Evolutionary conservation across 805 yeast species (phyloP), one percentile per base, ranked within the genome.

Genomic region (Candida boidinii): DNA sequence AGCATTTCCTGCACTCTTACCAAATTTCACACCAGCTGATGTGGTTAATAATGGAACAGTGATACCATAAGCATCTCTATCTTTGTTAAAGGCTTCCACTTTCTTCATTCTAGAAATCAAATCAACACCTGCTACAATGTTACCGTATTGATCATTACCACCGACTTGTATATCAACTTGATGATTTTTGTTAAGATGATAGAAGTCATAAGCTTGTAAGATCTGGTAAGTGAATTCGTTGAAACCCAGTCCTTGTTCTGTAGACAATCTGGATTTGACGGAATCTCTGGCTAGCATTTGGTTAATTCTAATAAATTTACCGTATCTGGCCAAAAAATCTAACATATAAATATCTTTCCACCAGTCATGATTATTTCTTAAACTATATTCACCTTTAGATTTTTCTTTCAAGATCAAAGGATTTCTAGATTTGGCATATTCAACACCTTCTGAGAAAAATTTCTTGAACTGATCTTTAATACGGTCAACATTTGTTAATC

Each of bases 91-190:
- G 3, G 29, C 28, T 25, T 43, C 51, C 11, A 51, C 47, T 27
- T 41, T 46, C 17, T 37, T 41, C 34, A 83, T 52, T 40, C 95
- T 62, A 1, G 79, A 65, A 25, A 88, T 86, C 37, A 92, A 65
- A 48, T 92, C 98, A 25, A 84, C 72, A 0, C 98, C 98, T 1
- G 97, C 96, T 2, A 94, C 85, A 38, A 92, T 92, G 48, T 92
- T 92, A 1, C 98, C 98, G 87, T 96, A 92, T 57, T 92, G 98
- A 53, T 92, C 98, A 51, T 83, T 87, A 5, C 98, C 98, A 17
- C 98, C 98, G 23, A 83, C 77, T 60, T 92, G 97, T 11, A 87
- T 57, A 27, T 67, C 64, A 27, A 88, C 88, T 4, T 63, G 56
- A 23, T 72, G 57, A 12, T 70, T 53, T 24, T 67, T 68, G 60